A percentile compares a stretch with the other conserved stretches of the same genome.
Evolutionary conservation across 2,329 filamentous ascomycete species (phyloP).

Genomic region (Tolypocladium pustulatum): DNA sequence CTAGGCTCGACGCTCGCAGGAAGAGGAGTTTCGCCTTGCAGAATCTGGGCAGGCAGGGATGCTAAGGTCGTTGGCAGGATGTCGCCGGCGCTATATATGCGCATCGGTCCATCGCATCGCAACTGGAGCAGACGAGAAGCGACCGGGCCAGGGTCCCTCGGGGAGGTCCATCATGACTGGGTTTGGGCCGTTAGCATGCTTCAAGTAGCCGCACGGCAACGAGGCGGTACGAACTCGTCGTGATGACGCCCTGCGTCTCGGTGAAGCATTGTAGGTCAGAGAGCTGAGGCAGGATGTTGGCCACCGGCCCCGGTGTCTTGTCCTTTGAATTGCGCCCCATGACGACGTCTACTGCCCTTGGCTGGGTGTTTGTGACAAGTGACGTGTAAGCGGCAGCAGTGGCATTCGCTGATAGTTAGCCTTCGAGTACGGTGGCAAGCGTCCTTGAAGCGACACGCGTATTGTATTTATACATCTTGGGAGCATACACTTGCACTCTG

Average conservation of each 20-base stretch:
- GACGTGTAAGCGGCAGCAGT: background rate
- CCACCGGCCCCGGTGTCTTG: slow-evolving; percentile 16
- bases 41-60: background rate
- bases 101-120: background rate
- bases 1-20: background rate
- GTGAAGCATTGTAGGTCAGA: slow-evolving; percentile 47
- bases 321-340: slow-evolving; percentile 12
- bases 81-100: background rate
- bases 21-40: background rate
- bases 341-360: background rate
- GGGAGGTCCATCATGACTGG: slow-evolving; percentile 51
- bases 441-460: background rate
- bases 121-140: background rate
- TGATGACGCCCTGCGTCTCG: slow-evolving; percentile 51
- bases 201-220: no score
- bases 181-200: background rate
- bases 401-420: background rate
- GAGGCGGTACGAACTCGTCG: slow-evolving; percentile 28
- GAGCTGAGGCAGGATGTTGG: slow-evolving; percentile 26
- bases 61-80: background rate
- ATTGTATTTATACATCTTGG: background rate
- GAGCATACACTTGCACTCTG: background rate
- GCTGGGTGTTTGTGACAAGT: background rate
- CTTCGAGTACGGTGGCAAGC: no score
- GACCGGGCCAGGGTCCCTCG: slow-evolving; percentile 16